Evolutionary conservation across 2,329 filamentous ascomycete species (phyloP), one percentile per base, ranked within the genome.

Genomic region (Colletotrichum liriopes): DNA sequence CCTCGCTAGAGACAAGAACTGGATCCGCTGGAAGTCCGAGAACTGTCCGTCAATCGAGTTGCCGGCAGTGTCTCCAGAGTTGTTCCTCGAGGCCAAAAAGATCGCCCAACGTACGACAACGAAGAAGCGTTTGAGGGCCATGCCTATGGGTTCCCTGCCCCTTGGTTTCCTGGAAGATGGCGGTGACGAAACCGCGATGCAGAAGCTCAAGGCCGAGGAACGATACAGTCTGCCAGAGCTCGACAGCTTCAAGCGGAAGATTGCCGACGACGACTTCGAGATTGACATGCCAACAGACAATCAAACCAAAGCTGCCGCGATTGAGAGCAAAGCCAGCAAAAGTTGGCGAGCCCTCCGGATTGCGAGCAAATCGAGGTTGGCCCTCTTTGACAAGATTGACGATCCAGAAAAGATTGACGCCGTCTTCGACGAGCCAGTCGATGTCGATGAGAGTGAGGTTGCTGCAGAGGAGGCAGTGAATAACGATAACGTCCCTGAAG

Each of bases 21-120:
- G 97, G 97, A 95, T 97, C 55, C 93, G 95, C 74, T 99, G 96
- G 96, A 99, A 99, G 84, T 92, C 96, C 72, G 95, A 98, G 80
- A 94, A 92, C 76, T 99, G 96, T 80, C 94, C 94, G 32, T 90
- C 93, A 7, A 98, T 99, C 78, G 92, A 95, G 78, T 89, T 90
- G 72, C 90, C 93, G 29, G 86, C 94, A 14, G 88, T 98, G 39
- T 88, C 92, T 3, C 87, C 92, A 1, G 83, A 89, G 37, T 89
- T 92, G 58, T 96, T 95, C 79, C 82, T 91, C 49, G 88, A 91
- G 65, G 92, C 95, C 32, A 93, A 92, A 79, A 85, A 87, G 39
- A 86, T 89, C 56, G 92, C 92, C 4, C 87, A 89, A 74, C 91
- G 90, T 75, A 86, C 91, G 16, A 92, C 93, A 49, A 89, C 90